Conservation (phyloP, 2,329 filamentous ascomycete species). For the Diaporthe sp. region DNA sequence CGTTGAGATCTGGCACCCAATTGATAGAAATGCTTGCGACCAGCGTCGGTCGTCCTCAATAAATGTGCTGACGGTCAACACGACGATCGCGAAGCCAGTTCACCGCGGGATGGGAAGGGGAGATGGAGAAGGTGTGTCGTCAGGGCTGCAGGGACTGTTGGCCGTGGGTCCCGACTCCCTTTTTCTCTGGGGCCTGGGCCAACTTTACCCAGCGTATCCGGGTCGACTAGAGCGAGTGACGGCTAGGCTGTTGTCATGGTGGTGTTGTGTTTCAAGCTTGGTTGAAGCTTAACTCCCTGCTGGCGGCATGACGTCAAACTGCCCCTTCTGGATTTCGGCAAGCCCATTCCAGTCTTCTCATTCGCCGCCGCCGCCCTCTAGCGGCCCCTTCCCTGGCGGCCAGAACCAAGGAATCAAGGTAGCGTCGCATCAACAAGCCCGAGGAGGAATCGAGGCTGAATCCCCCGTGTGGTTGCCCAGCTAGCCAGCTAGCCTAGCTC, state of each 20-base stretch:
- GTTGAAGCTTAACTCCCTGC: slow-evolving; percentile 18
- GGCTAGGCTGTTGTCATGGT: slow-evolving; percentile 27
- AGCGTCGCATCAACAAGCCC: slow-evolving; percentile 15
- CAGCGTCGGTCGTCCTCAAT: neutral
- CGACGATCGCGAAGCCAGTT: neutral
- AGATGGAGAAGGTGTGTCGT: neutral
- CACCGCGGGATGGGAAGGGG: slow-evolving; percentile 1
- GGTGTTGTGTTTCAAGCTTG: slow-evolving; percentile 31
- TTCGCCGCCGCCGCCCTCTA: neutral
- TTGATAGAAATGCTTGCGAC: neutral
- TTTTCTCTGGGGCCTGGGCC: slow-evolving; percentile 26
- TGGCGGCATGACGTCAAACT: slow-evolving; percentile 24
- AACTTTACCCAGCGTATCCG: neutral
- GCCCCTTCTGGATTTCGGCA: slow-evolving; percentile 28
- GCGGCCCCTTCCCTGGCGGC: slow-evolving; percentile 2
- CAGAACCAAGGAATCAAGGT: slow-evolving; percentile 28
- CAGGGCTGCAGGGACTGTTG: neutral
- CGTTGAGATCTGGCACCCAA: neutral
- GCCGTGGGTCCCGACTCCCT: slow-evolving; percentile 17
- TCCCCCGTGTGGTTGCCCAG: neutral
- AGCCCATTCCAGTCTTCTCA: neutral
- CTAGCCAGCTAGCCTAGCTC: neutral
- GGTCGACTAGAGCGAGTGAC: neutral
- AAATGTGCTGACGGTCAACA: neutral
- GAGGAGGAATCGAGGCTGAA: slow-evolving; percentile 16